Conservation (phyloP, 805 yeast genomes). For the Cyberlindnera xylosilytica region DNA sequence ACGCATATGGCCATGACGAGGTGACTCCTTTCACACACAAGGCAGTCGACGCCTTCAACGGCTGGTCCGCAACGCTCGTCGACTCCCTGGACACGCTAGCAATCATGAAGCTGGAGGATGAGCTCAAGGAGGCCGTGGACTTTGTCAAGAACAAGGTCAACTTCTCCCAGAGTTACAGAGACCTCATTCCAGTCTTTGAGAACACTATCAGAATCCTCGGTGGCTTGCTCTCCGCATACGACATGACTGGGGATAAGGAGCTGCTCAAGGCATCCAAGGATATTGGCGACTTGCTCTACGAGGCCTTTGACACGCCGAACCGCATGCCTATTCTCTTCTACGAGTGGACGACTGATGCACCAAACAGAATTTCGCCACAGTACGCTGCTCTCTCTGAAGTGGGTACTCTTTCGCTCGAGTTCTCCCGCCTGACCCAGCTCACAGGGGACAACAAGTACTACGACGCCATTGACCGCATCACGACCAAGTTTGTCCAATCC, state of each 20-base stretch:
- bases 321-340: slow-evolving; percentile 47
- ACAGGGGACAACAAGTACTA: slow-evolving; percentile 47
- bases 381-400: slow-evolving; percentile 41
- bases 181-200: slow-evolving; percentile 47
- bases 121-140: slow-evolving; percentile 37
- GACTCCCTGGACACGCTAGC: slow-evolving; percentile 51
- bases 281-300: slow-evolving; percentile 46
- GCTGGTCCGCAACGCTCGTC: slow-evolving; percentile 49
- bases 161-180: slow-evolving; percentile 37
- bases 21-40: slow-evolving; percentile 35
- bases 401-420: slow-evolving; percentile 49
- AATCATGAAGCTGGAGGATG: slow-evolving; percentile 41
- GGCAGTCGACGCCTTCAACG: slow-evolving; percentile 39
- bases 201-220: slow-evolving; percentile 51
- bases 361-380: slow-evolving; percentile 37
- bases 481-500: slow-evolving; percentile 35
- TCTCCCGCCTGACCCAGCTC: slow-evolving; percentile 48
- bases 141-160: slow-evolving; percentile 34
- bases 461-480: slow-evolving; percentile 46
- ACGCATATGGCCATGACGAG: slow-evolving; percentile 47
- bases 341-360: slow-evolving; percentile 37
- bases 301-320: slow-evolving; percentile 59
- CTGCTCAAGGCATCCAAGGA: slow-evolving; percentile 40
- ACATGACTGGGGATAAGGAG: slow-evolving; percentile 37
- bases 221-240: slow-evolving; percentile 51